These are phyloP conservation scores for Dipteronia dyeriana DNA, from an alignment of 345 rosid species.

Conservation along the genomic window DNA sequence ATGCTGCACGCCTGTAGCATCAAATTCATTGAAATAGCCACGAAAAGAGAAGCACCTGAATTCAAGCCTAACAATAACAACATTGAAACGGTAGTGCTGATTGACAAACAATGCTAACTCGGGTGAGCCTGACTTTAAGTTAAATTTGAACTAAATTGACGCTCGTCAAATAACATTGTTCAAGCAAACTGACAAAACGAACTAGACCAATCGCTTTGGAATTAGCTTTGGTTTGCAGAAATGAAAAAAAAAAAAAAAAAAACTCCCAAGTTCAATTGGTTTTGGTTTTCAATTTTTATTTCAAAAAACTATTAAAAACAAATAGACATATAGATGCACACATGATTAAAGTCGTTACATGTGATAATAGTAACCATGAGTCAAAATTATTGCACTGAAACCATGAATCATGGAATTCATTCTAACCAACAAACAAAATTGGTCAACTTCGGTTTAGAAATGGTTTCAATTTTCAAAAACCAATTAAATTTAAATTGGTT, in stretches of 20 bases:
- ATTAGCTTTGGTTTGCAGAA: neutral
- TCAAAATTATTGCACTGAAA: neutral
- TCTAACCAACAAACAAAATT: neutral
- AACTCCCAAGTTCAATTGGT: neutral
- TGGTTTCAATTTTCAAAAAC: neutral
- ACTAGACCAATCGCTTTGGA: neutral
- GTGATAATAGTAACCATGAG: neutral
- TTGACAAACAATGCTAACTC: neutral
- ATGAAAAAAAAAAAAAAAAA: neutral
- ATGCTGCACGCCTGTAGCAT: neutral
- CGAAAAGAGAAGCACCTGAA: neutral
- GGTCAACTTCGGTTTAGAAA: neutral
- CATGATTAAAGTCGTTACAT: too few relatives aligned
- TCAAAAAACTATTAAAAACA: neutral
- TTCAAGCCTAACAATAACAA: neutral
- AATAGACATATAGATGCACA: neutral
- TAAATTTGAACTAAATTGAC: neutral
- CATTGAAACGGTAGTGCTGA: neutral
- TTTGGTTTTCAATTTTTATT: neutral
- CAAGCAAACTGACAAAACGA: neutral
- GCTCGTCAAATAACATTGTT: neutral
- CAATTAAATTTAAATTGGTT: conserved; percentile 7
- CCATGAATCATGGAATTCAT: neutral
- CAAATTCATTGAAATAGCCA: neutral
- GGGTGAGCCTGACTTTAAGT: neutral